Evolutionary conservation across 208 protist species (phyloP).

Genomic region (Spironucleus salmonicida): DNA sequence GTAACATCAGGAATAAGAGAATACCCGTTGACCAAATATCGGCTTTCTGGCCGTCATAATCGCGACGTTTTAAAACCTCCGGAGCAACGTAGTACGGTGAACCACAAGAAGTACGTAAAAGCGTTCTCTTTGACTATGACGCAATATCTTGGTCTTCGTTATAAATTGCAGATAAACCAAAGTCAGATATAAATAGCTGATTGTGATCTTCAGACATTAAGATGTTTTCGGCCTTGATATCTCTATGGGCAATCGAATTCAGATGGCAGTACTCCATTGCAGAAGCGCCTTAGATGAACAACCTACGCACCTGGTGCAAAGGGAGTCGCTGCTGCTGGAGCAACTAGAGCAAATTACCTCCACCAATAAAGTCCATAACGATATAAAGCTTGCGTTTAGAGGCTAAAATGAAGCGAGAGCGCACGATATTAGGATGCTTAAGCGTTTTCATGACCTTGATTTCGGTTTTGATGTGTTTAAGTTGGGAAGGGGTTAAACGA

Average conservation of each 20-base stretch:
- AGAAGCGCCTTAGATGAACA: conserved; percentile 57
- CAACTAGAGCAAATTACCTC: conserved; percentile 59
- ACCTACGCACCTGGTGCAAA: conserved; percentile 51
- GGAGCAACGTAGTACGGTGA: conserved; percentile 35
- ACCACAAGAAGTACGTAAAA: conserved; percentile 28
- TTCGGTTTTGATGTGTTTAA: conserved; percentile 31
- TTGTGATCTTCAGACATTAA: conserved; percentile 55
- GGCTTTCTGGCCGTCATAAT: conserved; percentile 31
- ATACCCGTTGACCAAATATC: conserved; percentile 37
- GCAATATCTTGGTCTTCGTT: conserved; percentile 5
- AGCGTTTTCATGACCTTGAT: conserved; percentile 33
- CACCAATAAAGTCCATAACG: conserved; percentile 58
- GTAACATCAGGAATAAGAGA: conserved; percentile 24
- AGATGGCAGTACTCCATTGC: conserved; percentile 61
- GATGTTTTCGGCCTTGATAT: conserved; percentile 68
- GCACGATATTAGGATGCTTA: conserved; percentile 44
- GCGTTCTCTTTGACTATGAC: not conserved
- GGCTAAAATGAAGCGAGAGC: conserved; percentile 26
- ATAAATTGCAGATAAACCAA: conserved; percentile 16
- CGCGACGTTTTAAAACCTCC: conserved; percentile 6
- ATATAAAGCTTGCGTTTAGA: conserved; percentile 52
- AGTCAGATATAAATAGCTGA: conserved; percentile 42
- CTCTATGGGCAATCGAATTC: conserved; percentile 60
- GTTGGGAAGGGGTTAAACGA: not conserved
- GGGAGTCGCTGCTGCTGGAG: conserved; percentile 51